phyloP scores from a whole-genome alignment of 2,329 filamentous ascomycete genomes.

The Phoma herbarum region DNA sequence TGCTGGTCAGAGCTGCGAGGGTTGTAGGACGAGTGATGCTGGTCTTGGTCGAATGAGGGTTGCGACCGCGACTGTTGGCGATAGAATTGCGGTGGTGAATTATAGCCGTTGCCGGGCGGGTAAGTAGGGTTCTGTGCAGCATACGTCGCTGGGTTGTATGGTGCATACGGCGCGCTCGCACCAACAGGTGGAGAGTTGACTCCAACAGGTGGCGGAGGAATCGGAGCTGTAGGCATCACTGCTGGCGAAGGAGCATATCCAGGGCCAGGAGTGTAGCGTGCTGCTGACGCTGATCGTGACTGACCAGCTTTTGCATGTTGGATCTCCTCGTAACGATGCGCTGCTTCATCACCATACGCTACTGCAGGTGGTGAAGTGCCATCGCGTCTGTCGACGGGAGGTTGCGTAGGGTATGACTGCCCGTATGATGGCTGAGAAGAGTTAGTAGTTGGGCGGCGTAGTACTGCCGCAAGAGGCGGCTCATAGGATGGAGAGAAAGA shows the following conservation, averaged over 20 bases:
- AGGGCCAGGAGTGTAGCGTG: slow-evolving; percentile 44
- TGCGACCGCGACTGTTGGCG: slow-evolving; percentile 49
- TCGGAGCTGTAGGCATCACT: slow-evolving; percentile 24
- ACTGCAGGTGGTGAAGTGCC: slow-evolving; percentile 18
- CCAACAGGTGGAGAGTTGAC: slow-evolving; percentile 23
- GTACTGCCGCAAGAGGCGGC: slow-evolving; percentile 47
- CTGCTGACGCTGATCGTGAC: slow-evolving; percentile 34
- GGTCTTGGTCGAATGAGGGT: slow-evolving; percentile 34
- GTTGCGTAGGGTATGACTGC: slow-evolving; percentile 20
- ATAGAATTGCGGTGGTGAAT: slow-evolving; percentile 47
- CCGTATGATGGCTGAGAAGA: slow-evolving; percentile 37
- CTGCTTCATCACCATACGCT: slow-evolving; percentile 20
- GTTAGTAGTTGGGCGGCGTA: slow-evolving; percentile 46
- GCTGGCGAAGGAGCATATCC: slow-evolving; percentile 46
- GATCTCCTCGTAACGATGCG: slow-evolving; percentile 16
- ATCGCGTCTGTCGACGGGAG: slow-evolving; percentile 6
- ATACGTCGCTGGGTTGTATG: slow-evolving; percentile 47
- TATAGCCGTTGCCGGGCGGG: slow-evolving; percentile 32
- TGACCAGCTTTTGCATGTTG: slow-evolving; percentile 19
- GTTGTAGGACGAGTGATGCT: slow-evolving; percentile 29
- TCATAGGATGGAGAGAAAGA: slow-evolving; percentile 48
- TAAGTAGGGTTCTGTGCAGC: slow-evolving; percentile 30
- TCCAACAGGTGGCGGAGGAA: slow-evolving; percentile 39
- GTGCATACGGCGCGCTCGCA: slow-evolving; percentile 27
- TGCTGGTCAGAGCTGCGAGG: slow-evolving; percentile 30